Conservation (phyloP, 2,329 filamentous ascomycete species). For the Colletotrichum graminicola region DNA sequence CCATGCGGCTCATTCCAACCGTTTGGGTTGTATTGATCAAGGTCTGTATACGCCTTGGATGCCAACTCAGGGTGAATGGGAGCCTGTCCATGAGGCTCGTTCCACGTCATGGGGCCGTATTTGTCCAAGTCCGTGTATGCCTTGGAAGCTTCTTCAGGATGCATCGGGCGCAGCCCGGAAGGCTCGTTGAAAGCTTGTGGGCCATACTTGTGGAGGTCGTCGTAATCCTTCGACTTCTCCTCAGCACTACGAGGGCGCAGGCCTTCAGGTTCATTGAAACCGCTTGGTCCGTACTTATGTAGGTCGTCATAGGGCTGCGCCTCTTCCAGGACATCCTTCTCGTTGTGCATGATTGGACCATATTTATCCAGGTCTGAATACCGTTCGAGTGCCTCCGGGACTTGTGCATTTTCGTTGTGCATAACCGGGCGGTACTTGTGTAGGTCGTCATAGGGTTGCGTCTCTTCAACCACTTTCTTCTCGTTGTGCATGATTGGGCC, state of each 20-base stretch:
- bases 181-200: conserved; percentile 53
- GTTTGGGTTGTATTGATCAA: conserved; percentile 41
- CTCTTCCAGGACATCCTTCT: conserved; percentile 54
- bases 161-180: conserved; percentile 47
- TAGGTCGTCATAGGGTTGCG: conserved; percentile 53
- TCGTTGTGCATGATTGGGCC: conserved; percentile 48
- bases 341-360: conserved; percentile 46
- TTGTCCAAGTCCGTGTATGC: conserved; percentile 56
- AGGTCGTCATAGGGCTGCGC: conserved; percentile 56
- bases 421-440: conserved; percentile 49
- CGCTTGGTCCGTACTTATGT: conserved; percentile 51
- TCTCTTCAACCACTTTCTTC: conserved; percentile 53
- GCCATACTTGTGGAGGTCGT: conserved; percentile 52
- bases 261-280: conserved; percentile 55
- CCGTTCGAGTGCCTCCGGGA: conserved; percentile 34
- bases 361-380: conserved; percentile 44
- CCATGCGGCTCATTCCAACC: conserved; percentile 46
- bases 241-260: conserved; percentile 49
- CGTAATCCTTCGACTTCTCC: conserved; percentile 56
- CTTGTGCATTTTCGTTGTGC: conserved; percentile 51
- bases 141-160: conserved; percentile 53
- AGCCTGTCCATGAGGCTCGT: conserved; percentile 44
- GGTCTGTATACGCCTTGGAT: conserved; percentile 38
- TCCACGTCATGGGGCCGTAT: conserved; percentile 48
- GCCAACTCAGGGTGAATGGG: conserved; percentile 32